A percentile compares a stretch with the other conserved stretches of the same genome.
phyloP scores from a whole-genome alignment of 805 yeast genomes.

The Tetrapisispora phaffii region DNA sequence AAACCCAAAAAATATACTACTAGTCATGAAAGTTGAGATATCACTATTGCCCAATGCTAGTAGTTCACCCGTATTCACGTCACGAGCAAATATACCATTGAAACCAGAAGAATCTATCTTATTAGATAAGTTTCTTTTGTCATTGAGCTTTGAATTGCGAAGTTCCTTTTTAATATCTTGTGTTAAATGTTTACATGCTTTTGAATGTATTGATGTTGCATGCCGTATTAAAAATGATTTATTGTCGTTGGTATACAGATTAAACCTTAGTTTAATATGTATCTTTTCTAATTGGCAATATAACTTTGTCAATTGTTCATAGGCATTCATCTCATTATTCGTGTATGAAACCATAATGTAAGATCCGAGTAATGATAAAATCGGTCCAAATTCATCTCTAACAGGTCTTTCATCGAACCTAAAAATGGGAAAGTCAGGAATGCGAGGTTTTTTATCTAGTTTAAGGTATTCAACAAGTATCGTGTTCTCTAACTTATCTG shows the following conservation, averaged over 20 bases:
- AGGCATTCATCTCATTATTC: conserved; percentile 56
- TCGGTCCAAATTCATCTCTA: conserved; percentile 47
- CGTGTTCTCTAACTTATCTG: background rate
- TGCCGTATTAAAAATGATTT: conserved; percentile 37
- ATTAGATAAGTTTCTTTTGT: conserved; percentile 1
- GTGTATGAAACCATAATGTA: conserved; percentile 65
- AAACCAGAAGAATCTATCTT: conserved; percentile 48
- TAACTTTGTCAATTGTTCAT: conserved; percentile 42
- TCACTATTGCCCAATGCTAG: conserved; percentile 34
- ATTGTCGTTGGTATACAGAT: conserved; percentile 48
- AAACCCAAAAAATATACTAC: conserved; percentile 61
- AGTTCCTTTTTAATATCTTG: conserved; percentile 29
- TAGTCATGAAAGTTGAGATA: conserved; percentile 53
- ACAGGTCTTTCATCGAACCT: conserved; percentile 37
- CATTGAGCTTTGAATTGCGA: background rate
- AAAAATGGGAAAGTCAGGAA: conserved; percentile 49
- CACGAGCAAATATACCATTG: conserved; percentile 59
- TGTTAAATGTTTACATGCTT: conserved; percentile 51
- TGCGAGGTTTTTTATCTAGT: conserved; percentile 18
- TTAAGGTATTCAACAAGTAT: conserved; percentile 2
- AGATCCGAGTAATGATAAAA: conserved; percentile 47
- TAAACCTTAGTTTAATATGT: conserved; percentile 41
- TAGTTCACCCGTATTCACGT: conserved; percentile 47
- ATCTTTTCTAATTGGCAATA: conserved; percentile 51
- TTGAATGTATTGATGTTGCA: conserved; percentile 44